Evolutionary conservation across 805 yeast species (phyloP), one percentile per base, ranked within the genome.

Genomic region (Alloascoidea africana): DNA sequence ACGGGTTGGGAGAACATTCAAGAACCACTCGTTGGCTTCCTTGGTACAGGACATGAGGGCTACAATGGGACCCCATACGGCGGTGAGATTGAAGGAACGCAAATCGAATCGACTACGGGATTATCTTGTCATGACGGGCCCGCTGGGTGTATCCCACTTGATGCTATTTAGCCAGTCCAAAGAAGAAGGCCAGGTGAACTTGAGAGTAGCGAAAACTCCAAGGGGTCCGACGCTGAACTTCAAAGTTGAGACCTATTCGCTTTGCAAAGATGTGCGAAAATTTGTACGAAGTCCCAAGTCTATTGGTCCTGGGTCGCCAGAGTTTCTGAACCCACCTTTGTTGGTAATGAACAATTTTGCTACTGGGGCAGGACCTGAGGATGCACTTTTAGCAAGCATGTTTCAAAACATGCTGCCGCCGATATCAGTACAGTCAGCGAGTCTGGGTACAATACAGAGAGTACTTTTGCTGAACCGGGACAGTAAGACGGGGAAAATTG

Each of bases 41-140:
- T 64, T 91, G 39, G 96, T 87, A 15, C 68, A 68, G 42, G 98
- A 91, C 56, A 75, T 87, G 56, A 72, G 98, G 53, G 70, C 71
- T 42, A 73, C 86, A 45, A 86, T 91, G 96, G 91, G 85, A 54
- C 98, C 98, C 11, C 94, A 89, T 51, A 91, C 98, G 2, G 96
- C 97, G 8, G 75, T 85, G 49, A 81, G 75, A 46, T 66, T 91
- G 41, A 69, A 77, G 45, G 98, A 91, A 59, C 67, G 97, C 37
- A 84, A 83, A 53, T 65, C 83, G 32, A 91, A 91, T 58, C 82
- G 76, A 52, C 65, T 91, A 46, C 84, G 81, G 55, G 98, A 89
- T 59, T 91, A 81, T 49, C 71, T 87, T n/a, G 94, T 85, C n/a
- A 87, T 91, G 96, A 83, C 96, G 30, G 97, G 97, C 4, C 97